These are phyloP conservation scores for Borealophlyctis nickersoniae DNA, from an alignment of 192 early-diverging fungal genomes.

Conservation along the genomic window DNA sequence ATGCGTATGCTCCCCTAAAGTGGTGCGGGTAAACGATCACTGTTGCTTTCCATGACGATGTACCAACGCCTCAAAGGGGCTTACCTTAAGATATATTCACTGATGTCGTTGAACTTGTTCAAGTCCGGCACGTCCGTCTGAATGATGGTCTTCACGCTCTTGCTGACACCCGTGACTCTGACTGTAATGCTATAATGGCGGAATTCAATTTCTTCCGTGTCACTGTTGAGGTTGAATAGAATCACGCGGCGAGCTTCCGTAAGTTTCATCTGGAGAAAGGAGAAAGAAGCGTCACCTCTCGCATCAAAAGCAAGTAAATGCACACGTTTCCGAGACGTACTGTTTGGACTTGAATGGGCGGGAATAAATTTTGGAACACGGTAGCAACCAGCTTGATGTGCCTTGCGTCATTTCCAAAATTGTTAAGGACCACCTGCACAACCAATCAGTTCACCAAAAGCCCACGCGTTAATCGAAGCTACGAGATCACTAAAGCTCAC, in stretches of 20 bases:
- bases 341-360: conserved; percentile 87
- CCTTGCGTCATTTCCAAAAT: conserved; percentile 67
- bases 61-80: too few relatives aligned
- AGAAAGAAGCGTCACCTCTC: too few relatives aligned
- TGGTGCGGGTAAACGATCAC: too few relatives aligned
- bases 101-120: conserved; percentile 79
- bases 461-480: conserved; percentile 28
- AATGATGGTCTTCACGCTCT: conserved; percentile 85
- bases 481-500: conserved; percentile 48
- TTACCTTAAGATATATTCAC: conserved; percentile 82
- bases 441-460: too few relatives aligned
- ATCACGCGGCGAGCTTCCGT: conserved; percentile 86
- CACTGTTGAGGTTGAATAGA: conserved; percentile 84
- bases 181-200: conserved; percentile 91
- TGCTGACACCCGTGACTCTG: conserved; percentile 83
- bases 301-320: too few relatives aligned
- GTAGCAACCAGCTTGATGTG: conserved; percentile 89
- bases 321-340: conserved; percentile 42
- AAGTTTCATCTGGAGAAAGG: conserved; percentile 91
- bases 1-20: conserved; percentile 70
- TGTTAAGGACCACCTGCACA: conserved; percentile 75
- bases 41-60: too few relatives aligned
- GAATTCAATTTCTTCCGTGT: conserved; percentile 81
- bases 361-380: conserved; percentile 96
- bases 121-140: conserved; percentile 74